phyloP scores from a whole-genome alignment of 2,329 filamentous ascomycete genomes.

The Venturiaceae sp. region DNA sequence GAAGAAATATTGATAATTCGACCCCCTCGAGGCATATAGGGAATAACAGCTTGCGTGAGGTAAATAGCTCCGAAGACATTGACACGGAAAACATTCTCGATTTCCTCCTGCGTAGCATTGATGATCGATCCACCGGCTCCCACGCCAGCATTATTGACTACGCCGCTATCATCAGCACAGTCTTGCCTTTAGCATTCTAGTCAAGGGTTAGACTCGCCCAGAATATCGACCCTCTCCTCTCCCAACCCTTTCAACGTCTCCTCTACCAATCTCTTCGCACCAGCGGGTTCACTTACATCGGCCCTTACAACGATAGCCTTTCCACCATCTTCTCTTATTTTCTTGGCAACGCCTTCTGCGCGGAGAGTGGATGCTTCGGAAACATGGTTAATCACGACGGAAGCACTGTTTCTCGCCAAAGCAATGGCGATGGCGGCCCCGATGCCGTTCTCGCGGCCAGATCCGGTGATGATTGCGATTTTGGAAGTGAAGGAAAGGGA shows the following conservation, averaged over 20 bases:
- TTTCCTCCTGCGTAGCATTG: background rate
- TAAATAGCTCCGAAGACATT: conserved; percentile 28
- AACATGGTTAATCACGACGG: conserved; percentile 31
- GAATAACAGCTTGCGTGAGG: conserved; percentile 22
- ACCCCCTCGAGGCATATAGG: conserved; percentile 26
- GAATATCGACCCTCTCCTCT: conserved; percentile 30
- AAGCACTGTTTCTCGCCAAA: conserved; percentile 32
- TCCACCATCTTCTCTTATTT: conserved; percentile 19
- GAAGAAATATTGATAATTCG: conserved; percentile 25
- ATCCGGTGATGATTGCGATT: conserved; percentile 36
- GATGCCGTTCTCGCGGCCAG: conserved; percentile 34
- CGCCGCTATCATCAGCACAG: background rate
- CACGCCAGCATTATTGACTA: conserved; percentile 7
- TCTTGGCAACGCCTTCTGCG: conserved; percentile 21
- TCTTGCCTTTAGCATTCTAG: too few species aligned
- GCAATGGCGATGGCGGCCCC: conserved; percentile 32
- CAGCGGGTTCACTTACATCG: conserved; percentile 14
- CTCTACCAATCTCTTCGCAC: conserved; percentile 18
- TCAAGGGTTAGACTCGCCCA: conserved; percentile 22
- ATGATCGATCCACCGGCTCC: background rate
- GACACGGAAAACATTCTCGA: conserved; percentile 18
- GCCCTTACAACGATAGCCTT: conserved; percentile 22
- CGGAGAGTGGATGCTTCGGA: conserved; percentile 22
- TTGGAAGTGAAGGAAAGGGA: conserved; percentile 31
- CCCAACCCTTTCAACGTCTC: conserved; percentile 25